Percentiles rank a stretch among this genome's conserved stretches.
These are phyloP conservation scores for Lippia alba DNA, from an alignment of 305 asterid species.

Conservation along the genomic window DNA sequence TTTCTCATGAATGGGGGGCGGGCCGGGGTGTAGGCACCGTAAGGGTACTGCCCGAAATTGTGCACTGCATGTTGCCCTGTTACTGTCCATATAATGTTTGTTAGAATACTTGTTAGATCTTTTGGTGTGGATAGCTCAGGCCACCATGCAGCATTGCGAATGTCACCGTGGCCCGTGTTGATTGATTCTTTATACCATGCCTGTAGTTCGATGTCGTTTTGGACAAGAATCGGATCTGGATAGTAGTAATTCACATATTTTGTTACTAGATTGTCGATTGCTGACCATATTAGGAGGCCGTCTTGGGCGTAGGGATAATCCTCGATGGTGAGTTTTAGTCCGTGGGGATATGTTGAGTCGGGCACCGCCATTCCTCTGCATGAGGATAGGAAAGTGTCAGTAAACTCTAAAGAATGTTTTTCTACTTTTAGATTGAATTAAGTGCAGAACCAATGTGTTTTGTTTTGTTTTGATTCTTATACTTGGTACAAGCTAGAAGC, in stretches of 20 bases:
- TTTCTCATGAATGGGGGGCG: slow-evolving; percentile 64
- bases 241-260: slow-evolving; percentile 50
- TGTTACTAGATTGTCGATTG: slow-evolving; percentile 49
- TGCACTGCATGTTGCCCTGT: slow-evolving; percentile 68
- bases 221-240: slow-evolving; percentile 39
- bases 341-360: slow-evolving; percentile 54
- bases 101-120: slow-evolving; percentile 53
- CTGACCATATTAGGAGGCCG: slow-evolving; percentile 60
- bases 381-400: neutral
- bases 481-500: no score
- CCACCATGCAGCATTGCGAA: slow-evolving; percentile 60
- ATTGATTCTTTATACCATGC: slow-evolving; percentile 62
- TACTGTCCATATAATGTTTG: slow-evolving; percentile 59
- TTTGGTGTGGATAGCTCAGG: slow-evolving; percentile 50
- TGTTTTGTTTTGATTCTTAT: no score
- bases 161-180: slow-evolving; percentile 56
- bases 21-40: slow-evolving; percentile 59
- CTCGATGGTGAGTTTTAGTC: slow-evolving; percentile 52
- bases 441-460: no score
- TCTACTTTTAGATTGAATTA: no score
- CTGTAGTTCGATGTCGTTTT: slow-evolving; percentile 55
- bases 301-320: slow-evolving; percentile 71
- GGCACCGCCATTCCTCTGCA: slow-evolving; percentile 64
- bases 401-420: no score
- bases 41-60: slow-evolving; percentile 66